These are phyloP conservation scores for Ophiosphaerella herpotricha DNA, from an alignment of 2,329 filamentous ascomycete species.

Conservation along the genomic window DNA sequence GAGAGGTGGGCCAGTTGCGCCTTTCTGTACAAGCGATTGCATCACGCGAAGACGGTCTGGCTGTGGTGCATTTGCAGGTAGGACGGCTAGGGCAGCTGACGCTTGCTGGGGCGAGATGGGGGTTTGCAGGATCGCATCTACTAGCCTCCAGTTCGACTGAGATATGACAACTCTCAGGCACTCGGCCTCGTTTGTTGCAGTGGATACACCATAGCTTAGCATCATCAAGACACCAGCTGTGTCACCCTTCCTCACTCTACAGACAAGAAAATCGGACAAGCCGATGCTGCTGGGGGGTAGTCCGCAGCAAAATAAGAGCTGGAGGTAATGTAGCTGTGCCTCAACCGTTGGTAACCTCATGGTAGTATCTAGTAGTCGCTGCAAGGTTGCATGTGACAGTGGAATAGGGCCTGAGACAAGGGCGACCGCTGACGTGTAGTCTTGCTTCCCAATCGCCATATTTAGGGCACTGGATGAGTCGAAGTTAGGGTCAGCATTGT, in stretches of 20 bases:
- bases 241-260: constrained; percentile 33
- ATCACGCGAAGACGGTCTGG: constrained; percentile 34
- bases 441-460: constrained; percentile 35
- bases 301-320: constrained; percentile 42
- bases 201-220: constrained; percentile 36
- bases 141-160: constrained; percentile 36
- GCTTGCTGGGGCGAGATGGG: constrained; percentile 32
- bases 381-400: constrained; percentile 28
- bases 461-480: constrained; percentile 38
- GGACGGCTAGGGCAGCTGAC: constrained; percentile 28
- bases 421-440: constrained; percentile 35
- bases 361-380: constrained; percentile 34
- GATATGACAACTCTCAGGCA: constrained; percentile 32
- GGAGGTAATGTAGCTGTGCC: constrained; percentile 35
- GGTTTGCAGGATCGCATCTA: constrained; percentile 30
- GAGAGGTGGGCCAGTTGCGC: constrained; percentile 34
- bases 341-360: constrained; percentile 34
- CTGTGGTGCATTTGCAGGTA: constrained; percentile 25
- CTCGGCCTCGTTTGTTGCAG: constrained; percentile 34
- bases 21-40: constrained; percentile 29
- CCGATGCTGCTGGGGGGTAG: constrained; percentile 31
- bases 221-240: constrained; percentile 37
- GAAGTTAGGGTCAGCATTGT: constrained; percentile 45
- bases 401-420: constrained; percentile 34
- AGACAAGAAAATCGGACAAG: constrained; percentile 35